Base-by-base conservation (phyloP, 371 early-diverging fungal species). In the Chytridium lagenaria region DNA sequence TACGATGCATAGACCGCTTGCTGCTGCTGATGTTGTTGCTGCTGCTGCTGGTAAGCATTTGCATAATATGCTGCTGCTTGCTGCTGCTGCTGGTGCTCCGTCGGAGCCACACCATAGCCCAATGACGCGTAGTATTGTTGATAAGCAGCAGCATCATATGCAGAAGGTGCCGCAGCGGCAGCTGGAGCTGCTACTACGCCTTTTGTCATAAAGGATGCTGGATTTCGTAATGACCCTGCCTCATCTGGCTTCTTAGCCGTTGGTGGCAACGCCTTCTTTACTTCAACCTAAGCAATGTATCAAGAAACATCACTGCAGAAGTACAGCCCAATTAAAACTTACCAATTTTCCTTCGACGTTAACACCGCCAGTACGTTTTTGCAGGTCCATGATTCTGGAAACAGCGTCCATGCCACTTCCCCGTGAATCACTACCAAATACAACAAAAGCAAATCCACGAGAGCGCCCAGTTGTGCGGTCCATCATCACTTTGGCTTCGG, bases 401-500 rank as follows among this genome's bases (percentile, higher is more conserved):
- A 36, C 36, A 7, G 61, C 37, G 5, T 61, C 61, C 23, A 7
- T 23, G 5, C 61, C 61, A 10, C 10, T 12, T 3, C 34, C 34
- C 37, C 61, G 7, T 55, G 57, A 7, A 55, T 55, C 57, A 39
- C 89, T 91, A 36, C 91, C 92, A 76, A 93, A 92, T 55, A 86
- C 89, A 50, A 92, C 88, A 77, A 92, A 93, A 15, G 92, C 93
- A 76, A 91, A 92, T 19, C 92, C 91, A 59, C 91, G 86, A 55
- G 89, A 86, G 70, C 88, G 84, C 59, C 90, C 90, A 2, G 93
- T 92, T 63, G 83, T 79, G n/a, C 88, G 89, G 76, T 95, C 96
- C 68, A 90, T 87, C 94, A 96, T 94, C 26, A 96, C 88, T 40
- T 90, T 87, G 78, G 92, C 90, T 67, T 94, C 92, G 31, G 84